Evolutionary conservation across 495 filamentous ascomycete species (phyloP), one percentile per base, ranked within the genome.

Genomic region (Penicillium fimorum): DNA sequence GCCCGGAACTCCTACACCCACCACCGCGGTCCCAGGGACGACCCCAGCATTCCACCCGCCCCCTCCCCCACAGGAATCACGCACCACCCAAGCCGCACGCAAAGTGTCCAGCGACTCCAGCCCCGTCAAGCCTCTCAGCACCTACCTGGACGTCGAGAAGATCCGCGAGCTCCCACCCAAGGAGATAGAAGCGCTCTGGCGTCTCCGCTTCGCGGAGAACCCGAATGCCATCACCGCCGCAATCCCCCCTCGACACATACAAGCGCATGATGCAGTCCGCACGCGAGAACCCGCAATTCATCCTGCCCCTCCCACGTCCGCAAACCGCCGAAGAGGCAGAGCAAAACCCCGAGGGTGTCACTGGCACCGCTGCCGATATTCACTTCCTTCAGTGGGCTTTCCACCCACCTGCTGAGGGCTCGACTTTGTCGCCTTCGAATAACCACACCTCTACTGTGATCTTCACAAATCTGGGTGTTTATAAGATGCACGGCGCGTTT

Each of bases 391-490:
- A 79, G 57, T 71, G 91, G 89, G 63, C 84, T 79, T 61, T 94
- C 92, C 78, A 92, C 91, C 65, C 94, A 85, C 73, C 95, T 84
- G 70, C 78, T 85, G 67, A 91, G 88, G 70, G 92, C 82, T 87
- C 86, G 78, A 55, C 71, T 69, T 13, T 63, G 4, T 42, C 66
- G 25, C 60, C 66, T 8, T 65, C 62, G 24, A 83, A 84, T 12
- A 79, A 79, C 5, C 75, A 83, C 30, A 88, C 87, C 3, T 82
- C 85, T 0, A 96, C 91, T 0, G 84, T 97, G 13, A 84, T 98
- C 45, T 97, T 98, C 73, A 97, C 94, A 8, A 84, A 90, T 60
- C 79, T 98, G 24, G 93, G 87, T 5, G 91, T 96, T 65, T 98
- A 87, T 76, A 96, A 96, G 76, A 75, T 93, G 55, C 82, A 92